Conservation (phyloP, 192 early-diverging fungal genomes). For the Backusella tarrabulga region DNA sequence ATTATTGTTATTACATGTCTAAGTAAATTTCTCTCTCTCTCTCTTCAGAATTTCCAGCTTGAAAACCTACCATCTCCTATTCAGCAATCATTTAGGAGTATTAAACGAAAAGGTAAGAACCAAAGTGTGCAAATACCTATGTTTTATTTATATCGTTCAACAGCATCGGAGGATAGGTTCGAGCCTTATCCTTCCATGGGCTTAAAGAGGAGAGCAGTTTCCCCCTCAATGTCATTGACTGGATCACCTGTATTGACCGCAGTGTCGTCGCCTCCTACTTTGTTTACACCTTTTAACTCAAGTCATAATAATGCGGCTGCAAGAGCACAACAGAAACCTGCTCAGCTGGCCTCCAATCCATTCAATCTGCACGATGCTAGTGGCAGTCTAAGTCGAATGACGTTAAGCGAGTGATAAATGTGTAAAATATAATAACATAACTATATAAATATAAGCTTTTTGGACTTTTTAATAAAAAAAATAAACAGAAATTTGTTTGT, state of each 20-base stretch:
- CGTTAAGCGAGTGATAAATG: slow-evolving; percentile 21
- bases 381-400: slow-evolving; percentile 33
- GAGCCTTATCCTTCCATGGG: slow-evolving; percentile 15
- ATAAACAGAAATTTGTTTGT: background rate
- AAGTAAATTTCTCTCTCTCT: background rate
- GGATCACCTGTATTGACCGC: slow-evolving; percentile 29
- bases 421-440: background rate
- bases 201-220: slow-evolving; percentile 31
- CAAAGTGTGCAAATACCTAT: background rate
- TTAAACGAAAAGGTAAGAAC: slow-evolving; percentile 27
- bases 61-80: slow-evolving; percentile 29
- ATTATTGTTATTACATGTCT: background rate
- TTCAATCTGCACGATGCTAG: slow-evolving; percentile 35
- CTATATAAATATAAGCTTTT: background rate
- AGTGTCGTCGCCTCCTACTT: slow-evolving; percentile 22
- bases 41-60: slow-evolving; percentile 25
- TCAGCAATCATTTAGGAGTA: slow-evolving; percentile 12
- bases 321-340: slow-evolving; percentile 21
- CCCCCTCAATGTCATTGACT: slow-evolving; percentile 27
- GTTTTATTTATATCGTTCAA: background rate
- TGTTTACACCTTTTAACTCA: slow-evolving; percentile 10
- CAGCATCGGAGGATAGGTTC: slow-evolving; percentile 29
- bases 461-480: background rate
- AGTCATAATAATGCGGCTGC: slow-evolving; percentile 29
- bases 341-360: background rate